Evolutionary conservation across 805 yeast genomes (phyloP).

Genomic region (Maudiozyma pseudohumilis): DNA sequence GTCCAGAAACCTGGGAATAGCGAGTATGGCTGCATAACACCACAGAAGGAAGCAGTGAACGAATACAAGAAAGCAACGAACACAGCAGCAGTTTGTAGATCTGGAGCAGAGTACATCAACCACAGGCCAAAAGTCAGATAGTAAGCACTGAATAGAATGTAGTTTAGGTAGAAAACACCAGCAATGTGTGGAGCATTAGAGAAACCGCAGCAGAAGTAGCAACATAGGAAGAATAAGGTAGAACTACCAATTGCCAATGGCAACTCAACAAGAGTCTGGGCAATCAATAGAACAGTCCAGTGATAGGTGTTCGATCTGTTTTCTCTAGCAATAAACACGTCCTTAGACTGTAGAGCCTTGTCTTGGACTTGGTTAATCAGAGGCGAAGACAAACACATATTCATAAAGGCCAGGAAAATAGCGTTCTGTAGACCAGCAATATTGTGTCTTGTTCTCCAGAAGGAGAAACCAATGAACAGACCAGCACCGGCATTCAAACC

Average conservation of each 20-base stretch:
- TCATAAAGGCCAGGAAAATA: slow-evolving; percentile 52
- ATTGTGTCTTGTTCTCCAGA: slow-evolving; percentile 46
- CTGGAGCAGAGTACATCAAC: slow-evolving; percentile 50
- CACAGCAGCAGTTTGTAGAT: slow-evolving; percentile 59
- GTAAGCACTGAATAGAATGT: slow-evolving; percentile 35
- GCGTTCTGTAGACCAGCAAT: slow-evolving; percentile 51
- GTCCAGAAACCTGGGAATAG: slow-evolving; percentile 66
- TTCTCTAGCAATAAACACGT: slow-evolving; percentile 62
- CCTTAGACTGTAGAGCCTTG: slow-evolving; percentile 48
- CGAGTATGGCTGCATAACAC: slow-evolving; percentile 30
- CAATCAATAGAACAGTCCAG: slow-evolving; percentile 51
- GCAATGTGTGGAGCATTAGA: slow-evolving; percentile 34
- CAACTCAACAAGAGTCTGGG: slow-evolving; percentile 48
- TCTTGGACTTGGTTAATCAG: slow-evolving; percentile 56
- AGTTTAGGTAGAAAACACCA: slow-evolving; percentile 40
- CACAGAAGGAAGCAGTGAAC: slow-evolving; percentile 30
- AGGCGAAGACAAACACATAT: slow-evolving; percentile 49
- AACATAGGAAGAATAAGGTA: slow-evolving; percentile 43
- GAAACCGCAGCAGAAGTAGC: slow-evolving; percentile 42
- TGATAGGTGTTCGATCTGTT: slow-evolving; percentile 63
- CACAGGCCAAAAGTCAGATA: slow-evolving; percentile 39
- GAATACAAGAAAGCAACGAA: slow-evolving; percentile 36
- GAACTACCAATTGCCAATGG: slow-evolving; percentile 46
- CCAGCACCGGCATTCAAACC: slow-evolving; percentile 44
- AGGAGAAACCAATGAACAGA: slow-evolving; percentile 65